phyloP scores from a whole-genome alignment of 805 yeast species.

The Candida stauntonica region DNA sequence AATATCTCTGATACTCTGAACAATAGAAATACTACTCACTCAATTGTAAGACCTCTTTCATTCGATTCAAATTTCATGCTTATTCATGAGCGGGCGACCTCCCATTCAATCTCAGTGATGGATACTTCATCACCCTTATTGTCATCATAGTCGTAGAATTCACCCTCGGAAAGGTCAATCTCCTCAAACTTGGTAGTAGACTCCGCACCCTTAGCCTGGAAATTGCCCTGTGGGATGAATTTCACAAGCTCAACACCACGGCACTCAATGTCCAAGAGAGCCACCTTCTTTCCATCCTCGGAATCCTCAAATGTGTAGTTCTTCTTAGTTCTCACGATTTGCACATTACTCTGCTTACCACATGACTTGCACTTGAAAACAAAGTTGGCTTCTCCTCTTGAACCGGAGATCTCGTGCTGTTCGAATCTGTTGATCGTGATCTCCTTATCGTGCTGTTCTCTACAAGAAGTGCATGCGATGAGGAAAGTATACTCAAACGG shows the following conservation, averaged over 20 bases:
- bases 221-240: conserved; percentile 65
- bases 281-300: conserved; percentile 38
- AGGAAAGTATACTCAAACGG: conserved; percentile 77
- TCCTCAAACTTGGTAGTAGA: conserved; percentile 51
- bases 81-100: conserved; percentile 37
- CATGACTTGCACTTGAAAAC: conserved; percentile 74
- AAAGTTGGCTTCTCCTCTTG: conserved; percentile 81
- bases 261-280: conserved; percentile 68
- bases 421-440: conserved; percentile 67
- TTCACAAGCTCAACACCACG: conserved; percentile 76
- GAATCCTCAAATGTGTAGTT: conserved; percentile 15
- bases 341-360: conserved; percentile 27
- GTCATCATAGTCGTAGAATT: conserved; percentile 96
- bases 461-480: conserved; percentile 73
- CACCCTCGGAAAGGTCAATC: conserved; percentile 71
- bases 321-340: conserved; percentile 24
- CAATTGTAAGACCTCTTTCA: too few relatives aligned
- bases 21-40: too few relatives aligned
- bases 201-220: conserved; percentile 51
- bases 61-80: too few relatives aligned
- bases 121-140: conserved; percentile 75
- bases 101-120: conserved; percentile 70
- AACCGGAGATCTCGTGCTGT: conserved; percentile 56
- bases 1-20: background rate
- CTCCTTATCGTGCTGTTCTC: conserved; percentile 69